These are phyloP conservation scores for Lagenaria siceraria DNA, from an alignment of 306 rosid genomes.

Conservation along the genomic window DNA sequence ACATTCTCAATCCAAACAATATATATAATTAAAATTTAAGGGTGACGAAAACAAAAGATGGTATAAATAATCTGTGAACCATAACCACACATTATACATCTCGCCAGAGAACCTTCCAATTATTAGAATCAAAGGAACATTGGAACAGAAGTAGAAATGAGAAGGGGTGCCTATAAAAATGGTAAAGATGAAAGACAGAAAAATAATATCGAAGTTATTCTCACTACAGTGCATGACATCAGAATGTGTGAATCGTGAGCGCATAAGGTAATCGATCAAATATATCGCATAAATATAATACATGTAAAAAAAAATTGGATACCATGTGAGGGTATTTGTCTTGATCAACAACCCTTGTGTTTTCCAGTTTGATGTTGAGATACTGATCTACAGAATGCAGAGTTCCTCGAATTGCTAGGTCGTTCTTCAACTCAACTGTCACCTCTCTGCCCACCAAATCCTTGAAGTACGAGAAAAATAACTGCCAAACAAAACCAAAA, in stretches of 20 bases:
- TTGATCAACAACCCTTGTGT: slow-evolving; percentile 92
- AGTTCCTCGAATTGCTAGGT: slow-evolving; percentile 84
- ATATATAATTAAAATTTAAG: neutral
- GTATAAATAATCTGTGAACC: neutral
- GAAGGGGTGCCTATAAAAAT: neutral
- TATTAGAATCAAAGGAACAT: neutral
- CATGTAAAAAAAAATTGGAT: neutral
- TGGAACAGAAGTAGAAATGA: neutral
- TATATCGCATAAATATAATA: too few species aligned
- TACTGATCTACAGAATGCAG: slow-evolving; percentile 96
- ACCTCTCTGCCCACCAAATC: slow-evolving; percentile 97
- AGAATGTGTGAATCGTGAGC: too few species aligned
- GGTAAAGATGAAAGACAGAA: too few species aligned
- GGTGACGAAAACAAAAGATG: neutral
- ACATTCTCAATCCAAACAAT: neutral
- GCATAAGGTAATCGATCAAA: too few species aligned
- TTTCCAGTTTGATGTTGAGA: slow-evolving; percentile 93
- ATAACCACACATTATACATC: neutral
- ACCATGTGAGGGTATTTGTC: slow-evolving; percentile 99
- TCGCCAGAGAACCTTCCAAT: neutral
- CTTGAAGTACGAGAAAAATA: slow-evolving; percentile 98
- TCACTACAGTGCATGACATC: too few species aligned
- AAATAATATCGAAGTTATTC: too few species aligned
- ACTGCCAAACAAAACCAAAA: slow-evolving; percentile 26
- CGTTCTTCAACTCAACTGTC: slow-evolving; percentile 93